Evolutionary conservation across 768 basidiomycete species (phyloP).

Genomic region (Erythrobasidium yunnanense): DNA sequence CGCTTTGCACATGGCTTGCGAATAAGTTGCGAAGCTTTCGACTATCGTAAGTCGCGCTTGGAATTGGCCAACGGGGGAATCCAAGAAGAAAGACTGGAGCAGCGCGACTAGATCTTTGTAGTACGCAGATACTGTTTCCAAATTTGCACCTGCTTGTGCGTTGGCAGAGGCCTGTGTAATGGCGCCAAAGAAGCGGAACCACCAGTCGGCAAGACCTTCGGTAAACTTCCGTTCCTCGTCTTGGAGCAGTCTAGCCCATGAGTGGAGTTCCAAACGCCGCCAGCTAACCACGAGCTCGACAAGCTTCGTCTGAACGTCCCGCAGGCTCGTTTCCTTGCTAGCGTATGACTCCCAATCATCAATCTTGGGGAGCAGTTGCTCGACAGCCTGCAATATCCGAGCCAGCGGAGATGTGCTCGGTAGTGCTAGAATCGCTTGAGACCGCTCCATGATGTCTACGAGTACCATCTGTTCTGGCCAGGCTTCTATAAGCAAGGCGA

Average conservation of each 20-base stretch:
- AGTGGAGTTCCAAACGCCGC: conserved; percentile 77
- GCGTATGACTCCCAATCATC: conserved; percentile 96
- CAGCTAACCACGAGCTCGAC: conserved; percentile 70
- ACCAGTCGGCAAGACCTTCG: conserved; percentile 58
- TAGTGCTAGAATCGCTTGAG: conserved; percentile 55
- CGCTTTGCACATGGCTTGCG: conserved; percentile 42
- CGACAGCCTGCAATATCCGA: conserved; percentile 66
- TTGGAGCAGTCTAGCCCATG: conserved; percentile 71
- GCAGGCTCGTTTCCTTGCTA: conserved; percentile 77
- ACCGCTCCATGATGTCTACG: conserved; percentile 66
- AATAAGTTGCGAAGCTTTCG: conserved; percentile 51
- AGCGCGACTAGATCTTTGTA: conserved; percentile 60
- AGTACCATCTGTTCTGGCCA: conserved; percentile 99
- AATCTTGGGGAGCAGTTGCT: conserved; percentile 70
- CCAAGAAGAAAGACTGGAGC: conserved; percentile 64
- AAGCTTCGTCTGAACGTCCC: conserved; percentile 54
- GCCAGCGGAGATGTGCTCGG: conserved; percentile 63
- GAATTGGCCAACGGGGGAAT: conserved; percentile 76
- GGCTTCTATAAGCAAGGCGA: conserved; percentile 54
- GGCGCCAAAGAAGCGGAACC: conserved; percentile 80
- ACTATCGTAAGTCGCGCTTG: conserved; percentile 57
- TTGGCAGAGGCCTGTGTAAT: conserved; percentile 50
- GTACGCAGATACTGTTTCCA: conserved; percentile 23
- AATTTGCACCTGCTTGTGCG: conserved; percentile 5
- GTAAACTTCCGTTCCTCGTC: conserved; percentile 50